Percentiles rank a stretch among this genome's conserved stretches.
Conservation (phyloP, 202 grass and related monocot genomes). For the Carex arenaria region DNA sequence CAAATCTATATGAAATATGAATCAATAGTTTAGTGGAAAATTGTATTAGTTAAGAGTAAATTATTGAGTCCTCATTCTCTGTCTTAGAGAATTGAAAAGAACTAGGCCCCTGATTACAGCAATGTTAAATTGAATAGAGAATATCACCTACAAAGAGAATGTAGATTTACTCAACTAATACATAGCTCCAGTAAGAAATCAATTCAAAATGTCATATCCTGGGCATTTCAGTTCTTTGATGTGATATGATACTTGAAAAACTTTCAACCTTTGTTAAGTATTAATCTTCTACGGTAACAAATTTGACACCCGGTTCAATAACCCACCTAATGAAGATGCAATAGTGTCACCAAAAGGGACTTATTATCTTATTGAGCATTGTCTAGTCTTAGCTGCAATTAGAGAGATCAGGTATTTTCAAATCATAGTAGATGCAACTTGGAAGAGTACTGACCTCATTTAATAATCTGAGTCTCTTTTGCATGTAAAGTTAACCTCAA, state of each 20-base stretch:
- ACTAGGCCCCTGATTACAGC: background rate
- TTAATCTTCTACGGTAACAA: background rate
- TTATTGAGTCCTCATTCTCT: background rate
- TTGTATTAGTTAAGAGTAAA: background rate
- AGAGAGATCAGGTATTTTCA: background rate
- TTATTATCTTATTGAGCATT: no score
- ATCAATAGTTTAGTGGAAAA: background rate
- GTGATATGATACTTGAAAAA: background rate
- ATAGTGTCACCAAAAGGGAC: no score
- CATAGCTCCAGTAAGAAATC: background rate
- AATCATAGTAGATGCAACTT: background rate
- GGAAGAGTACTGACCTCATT: background rate
- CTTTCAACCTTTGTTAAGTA: background rate
- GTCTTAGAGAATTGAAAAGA: background rate
- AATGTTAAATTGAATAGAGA: background rate
- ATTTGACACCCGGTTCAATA: background rate
- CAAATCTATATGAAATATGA: background rate
- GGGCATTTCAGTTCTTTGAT: background rate
- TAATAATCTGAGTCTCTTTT: background rate
- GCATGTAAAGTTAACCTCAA: background rate
- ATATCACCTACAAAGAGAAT: background rate
- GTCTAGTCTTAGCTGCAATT: no score
- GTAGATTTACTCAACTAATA: background rate
- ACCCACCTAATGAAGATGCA: background rate
- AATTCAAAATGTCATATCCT: background rate